Evolutionary conservation across 495 filamentous ascomycete genomes (phyloP), one percentile per base, ranked within the genome.

Genomic region (Tetracladium setigerum): DNA sequence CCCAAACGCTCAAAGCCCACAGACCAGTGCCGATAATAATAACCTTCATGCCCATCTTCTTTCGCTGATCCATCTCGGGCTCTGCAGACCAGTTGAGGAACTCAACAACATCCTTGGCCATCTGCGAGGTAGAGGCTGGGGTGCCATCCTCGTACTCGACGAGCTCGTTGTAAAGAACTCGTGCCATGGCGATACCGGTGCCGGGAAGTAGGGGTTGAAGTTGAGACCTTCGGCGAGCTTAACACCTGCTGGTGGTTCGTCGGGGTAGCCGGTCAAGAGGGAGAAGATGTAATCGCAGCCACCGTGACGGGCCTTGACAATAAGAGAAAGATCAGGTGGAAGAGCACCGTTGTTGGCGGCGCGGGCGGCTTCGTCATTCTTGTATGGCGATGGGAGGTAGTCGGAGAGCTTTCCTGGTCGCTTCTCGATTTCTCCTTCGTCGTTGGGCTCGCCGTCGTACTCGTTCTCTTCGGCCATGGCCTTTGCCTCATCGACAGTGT

Each of bases 161-260:
- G 27, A 99, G 70, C 47, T 90, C 94, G 57, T 99, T 91, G 70
- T 91, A 99, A 37, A 99, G 79, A 47, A 96, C 91, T 76, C 94
- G 90, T 58, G 84, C 89, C 94, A 99, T 99, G 58, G 86, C 94
- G 67, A 99, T 99, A 58, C 89, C 92, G 53, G 92, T 97, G 57
- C 94, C 94, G 42, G 92, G 81, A 99, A 99, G 76, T 96, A 99
- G 22, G 92, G 92, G 80, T 99, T 99, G 80, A 99, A 99, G 79
- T 97, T 95, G 64, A 99, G 81, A 53, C 92, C 92, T 49, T 81
- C 77, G 48, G 77, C 76, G 54, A 99, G 79, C 50, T 70, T 66
- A 50, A 82, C 87, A 58, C 92, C 92, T 34, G 92, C 84, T 11
- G 92, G 92, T 39, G 89, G 78, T 72, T 99, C 91, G 57, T 99